Base-by-base conservation (phyloP, 805 yeast species). In the Saturnispora hagleri region DNA sequence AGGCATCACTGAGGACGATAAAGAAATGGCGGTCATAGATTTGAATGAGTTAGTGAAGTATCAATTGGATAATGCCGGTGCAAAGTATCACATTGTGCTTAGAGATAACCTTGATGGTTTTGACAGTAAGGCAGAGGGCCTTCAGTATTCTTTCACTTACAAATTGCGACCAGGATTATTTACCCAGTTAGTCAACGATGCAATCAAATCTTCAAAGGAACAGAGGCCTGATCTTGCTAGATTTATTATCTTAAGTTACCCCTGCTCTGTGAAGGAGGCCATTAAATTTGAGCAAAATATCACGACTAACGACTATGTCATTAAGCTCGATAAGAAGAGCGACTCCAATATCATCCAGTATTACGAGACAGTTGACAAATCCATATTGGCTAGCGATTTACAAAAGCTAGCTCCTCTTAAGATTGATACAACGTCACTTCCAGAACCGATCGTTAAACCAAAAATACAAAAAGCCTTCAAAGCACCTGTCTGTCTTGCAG, bases 261-360 rank as follows among this genome's bases (percentile, higher is more conserved):
- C 91, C 3, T 73, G 71, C 47, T 71, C 73, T 24, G 74, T 86
- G 40, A 77, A 77, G 47, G 90, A 85, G 54, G 84, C 88, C 3
- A 77, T 82, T 50, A 80, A 78, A 59, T 86, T 86, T 56, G 93
- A 86, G 62, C 85, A 81, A 58, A 87, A 84, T 53, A 73, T 85
- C 27, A 75, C 82, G 2, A 73, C 74, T 9, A 66, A 76, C 47
- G 64, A 71, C 52, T 70, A 73, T 47, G 50, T 80, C 41, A 64
- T 72, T 26, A 57, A 69, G 13, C 58, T 64, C 53, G 56, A 63
- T 24, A 62, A 63, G 3, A 58, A 56, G 1, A 50, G 70, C 35
- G 62, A 68, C n/a, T 77, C 77, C 50, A 80, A 80, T 53, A 74
- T 84, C 13, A 69, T 76, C 45, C 80, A 79, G 42, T 86, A 86